Evolutionary conservation across 169 alveolate species (phyloP).

Genomic region (Amoebophrya sp.): DNA sequence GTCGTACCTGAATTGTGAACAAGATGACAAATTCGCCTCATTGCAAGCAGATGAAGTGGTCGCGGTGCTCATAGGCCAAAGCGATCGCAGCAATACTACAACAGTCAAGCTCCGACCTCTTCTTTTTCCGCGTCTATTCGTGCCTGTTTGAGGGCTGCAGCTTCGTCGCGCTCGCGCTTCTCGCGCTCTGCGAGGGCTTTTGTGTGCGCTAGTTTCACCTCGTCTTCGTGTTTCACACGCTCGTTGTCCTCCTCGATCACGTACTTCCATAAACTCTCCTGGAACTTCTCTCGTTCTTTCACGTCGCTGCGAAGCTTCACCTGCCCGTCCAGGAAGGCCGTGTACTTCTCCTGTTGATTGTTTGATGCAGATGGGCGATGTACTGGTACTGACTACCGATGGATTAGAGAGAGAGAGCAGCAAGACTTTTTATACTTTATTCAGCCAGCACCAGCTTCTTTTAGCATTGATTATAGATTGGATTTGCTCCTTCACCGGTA

Average conservation of each 20-base stretch:
- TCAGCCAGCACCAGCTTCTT: no score
- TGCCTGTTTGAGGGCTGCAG: neutral
- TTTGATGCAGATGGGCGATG: no score
- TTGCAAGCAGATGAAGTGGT: no score
- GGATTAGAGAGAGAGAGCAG: no score
- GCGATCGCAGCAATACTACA: no score
- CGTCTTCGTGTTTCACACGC: neutral
- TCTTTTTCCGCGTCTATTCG: neutral
- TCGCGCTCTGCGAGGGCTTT: neutral
- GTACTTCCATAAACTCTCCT: neutral
- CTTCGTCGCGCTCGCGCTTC: neutral
- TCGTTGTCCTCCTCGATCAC: neutral
- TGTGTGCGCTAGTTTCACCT: neutral
- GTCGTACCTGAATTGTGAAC: neutral
- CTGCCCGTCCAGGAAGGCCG: neutral
- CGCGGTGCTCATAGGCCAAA: no score
- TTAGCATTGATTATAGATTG: no score
- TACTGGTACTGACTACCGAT: no score
- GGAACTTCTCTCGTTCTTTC: neutral
- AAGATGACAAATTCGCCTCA: no score
- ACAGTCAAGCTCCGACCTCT: no score
- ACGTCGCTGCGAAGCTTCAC: neutral
- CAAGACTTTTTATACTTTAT: no score
- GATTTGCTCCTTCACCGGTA: no score
- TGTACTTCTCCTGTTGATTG: neutral